Base-by-base conservation (phyloP, 2,329 filamentous ascomycete species). In the Scopulariopsis brevicaulis region DNA sequence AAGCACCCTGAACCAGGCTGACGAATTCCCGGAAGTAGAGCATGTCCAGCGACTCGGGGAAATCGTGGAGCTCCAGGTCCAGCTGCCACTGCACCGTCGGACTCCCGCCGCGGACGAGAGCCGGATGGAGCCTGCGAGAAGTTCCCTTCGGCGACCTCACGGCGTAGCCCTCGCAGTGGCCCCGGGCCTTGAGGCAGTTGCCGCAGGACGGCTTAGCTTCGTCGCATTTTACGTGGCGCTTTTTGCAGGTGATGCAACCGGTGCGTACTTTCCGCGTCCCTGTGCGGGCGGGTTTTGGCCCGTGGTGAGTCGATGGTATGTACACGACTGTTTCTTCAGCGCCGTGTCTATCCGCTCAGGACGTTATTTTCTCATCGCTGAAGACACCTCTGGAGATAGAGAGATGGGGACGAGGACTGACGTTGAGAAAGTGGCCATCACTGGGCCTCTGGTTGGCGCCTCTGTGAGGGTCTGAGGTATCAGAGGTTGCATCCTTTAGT, bases 1-100 rank as follows among this genome's bases (percentile, higher is more conserved):
- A 71, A 0, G 66, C 65, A 1, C 65, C 64, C 28, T 62, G 62
- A 0, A 64, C 61, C 7, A 71, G 52, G n/a, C 48, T 51, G 5
- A 70, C 59, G 15, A 71, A 71, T 56, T 71, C 68, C 0, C 65
- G 32, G 40, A 70, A 71, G 46, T 71, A 71, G 1, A 60, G 35
- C 20, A 62, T 43, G 3, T 14, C 28, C 12, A 22, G 20, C 6
- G 53, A 58, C 48, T 64, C 54, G 6, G 14, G 54, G n/a, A 65
- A 65, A 46, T 65, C 60, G 22, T 60, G 50, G 8, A 55, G 32
- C 34, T 62, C 59, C 4, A 56, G 58, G 28, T 63, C 53, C n/a
- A 65, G 57, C 25, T 51, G 57, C 15, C 59, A n/a, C 55, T 63
- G 62, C 6, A 58, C 53, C 37, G 18, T 22, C 18, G 58, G 58